Base-by-base conservation (phyloP, 164 flowering plant genomes). In the Echeveria elegans region DNA sequence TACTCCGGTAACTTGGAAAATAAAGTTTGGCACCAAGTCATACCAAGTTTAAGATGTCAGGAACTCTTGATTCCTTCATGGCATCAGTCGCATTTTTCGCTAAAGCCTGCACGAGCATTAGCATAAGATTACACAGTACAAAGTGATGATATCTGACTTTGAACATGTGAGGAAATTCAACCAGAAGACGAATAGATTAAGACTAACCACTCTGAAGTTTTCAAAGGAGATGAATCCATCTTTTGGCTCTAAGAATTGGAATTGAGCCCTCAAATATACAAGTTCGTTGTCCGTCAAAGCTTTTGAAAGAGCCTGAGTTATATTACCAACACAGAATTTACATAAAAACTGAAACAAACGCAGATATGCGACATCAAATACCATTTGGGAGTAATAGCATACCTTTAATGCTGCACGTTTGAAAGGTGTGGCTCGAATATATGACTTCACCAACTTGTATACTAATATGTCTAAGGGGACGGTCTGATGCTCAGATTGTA, bases 321-420 rank as follows among this genome's bases (percentile, higher is more conserved):
- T 47, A 12, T 47, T 74, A 71, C 16, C 10, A 47, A 24, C 0
- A 63, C 30, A 40, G 52, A 47, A 16, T 47, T 47, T 14, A 47
- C 3, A 16, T 47, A 23, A 47, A 18, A 47, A 47, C 23, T 16
- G 52, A 16, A 47, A 23, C 16, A 11, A 3, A 43, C 16, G 48
- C 48, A 10, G 16, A 6, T 2, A 1, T 47, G n/a, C n/a, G n/a
- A n/a, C n/a, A n/a, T n/a, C n/a, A n/a, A n/a, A n/a, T n/a, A n/a
- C n/a, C 29, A 58, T 23, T 8, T 52, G 30, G 9, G 16, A 64
- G 30, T 58, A 66, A n/a, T 24, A 14, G 47, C 64, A 10, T 76
- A 92, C 99, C 95, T 85, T 91, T 56, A 89, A 76, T 65, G 96
- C 92, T 48, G 96, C 88, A 56, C 94, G 99, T 70, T 79, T 91